Base-by-base conservation (phyloP, 495 filamentous ascomycete genomes). In the Hypoxylon fragiforme region DNA sequence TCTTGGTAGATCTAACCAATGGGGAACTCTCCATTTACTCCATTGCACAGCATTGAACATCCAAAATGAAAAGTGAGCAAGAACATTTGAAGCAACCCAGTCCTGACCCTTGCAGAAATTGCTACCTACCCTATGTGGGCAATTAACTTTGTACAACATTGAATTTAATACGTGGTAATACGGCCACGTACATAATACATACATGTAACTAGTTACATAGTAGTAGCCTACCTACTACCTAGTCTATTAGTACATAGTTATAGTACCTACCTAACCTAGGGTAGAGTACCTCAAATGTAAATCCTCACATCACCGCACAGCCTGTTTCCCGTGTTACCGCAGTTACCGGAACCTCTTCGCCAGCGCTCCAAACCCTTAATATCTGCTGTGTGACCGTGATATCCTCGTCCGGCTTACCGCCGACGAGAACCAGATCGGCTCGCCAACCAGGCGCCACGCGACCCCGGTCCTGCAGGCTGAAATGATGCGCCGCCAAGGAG, bases 361-460 rank as follows among this genome's bases (percentile, higher is more conserved):
- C 57, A 13, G 30, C 30, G 41, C 50, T 60, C 57, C 57, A 60
- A 9, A 54, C 50, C 41, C 21, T 60, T 8, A n/a, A 42, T 20
- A 73, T 59, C 3, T 36, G 55, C 40, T 47, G 32, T 13, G 69
- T 69, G 7, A 56, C 66, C 13, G 44, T 56, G 41, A 76, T 71
- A 54, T 73, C 62, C 42, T 63, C 39, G 26, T 62, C 42, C 13
- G 70, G 69, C 45, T 74, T 59, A 12, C 58, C 72, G 12, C 56
- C 21, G 26, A 76, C 46, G 19, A 74, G 69, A 11, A 76, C 21
- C 3, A 73, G 37, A 50, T 76, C 72, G 1, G 70, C 72, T 19
- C 61, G 57, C 31, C 62, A 54, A 8, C 69, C 69, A 1, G 57
- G 54, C 18, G 44, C 36, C 50, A 74, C 69, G 3, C 47, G 38